Conservation (phyloP, 2,329 filamentous ascomycete species). For the Amesomyces nigricolor region DNA sequence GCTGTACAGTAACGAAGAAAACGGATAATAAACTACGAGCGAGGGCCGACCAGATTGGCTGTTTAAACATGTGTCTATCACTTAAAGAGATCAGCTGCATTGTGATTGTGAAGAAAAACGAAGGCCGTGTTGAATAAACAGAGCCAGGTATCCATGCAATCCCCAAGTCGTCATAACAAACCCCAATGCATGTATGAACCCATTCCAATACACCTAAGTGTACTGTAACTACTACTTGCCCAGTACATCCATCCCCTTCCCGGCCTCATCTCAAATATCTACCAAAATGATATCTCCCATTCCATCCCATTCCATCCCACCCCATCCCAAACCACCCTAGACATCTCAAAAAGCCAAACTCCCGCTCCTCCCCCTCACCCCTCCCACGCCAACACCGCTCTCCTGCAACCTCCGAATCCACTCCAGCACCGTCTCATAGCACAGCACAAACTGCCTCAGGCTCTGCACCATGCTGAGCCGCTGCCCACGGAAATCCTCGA, state of each 20-base stretch:
- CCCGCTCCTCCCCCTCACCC: slow-evolving; percentile 30
- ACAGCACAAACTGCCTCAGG: slow-evolving; percentile 86
- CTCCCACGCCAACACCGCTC: slow-evolving; percentile 8
- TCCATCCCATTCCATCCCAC: not conserved
- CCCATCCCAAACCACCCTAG: not conserved
- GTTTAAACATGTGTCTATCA: too few species aligned
- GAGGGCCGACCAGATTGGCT: not conserved
- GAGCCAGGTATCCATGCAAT: too few species aligned
- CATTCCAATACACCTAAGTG: too few species aligned
- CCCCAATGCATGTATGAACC: too few species aligned
- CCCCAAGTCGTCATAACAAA: too few species aligned
- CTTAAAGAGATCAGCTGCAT: too few species aligned
- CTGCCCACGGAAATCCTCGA: slow-evolving; percentile 85
- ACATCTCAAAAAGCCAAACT: slow-evolving; percentile 29
- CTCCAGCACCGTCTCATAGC: slow-evolving; percentile 90
- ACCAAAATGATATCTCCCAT: too few species aligned
- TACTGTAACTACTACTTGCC: too few species aligned
- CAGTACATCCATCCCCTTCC: too few species aligned
- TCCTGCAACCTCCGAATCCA: slow-evolving; percentile 61
- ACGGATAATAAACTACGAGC: not conserved
- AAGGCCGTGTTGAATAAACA: too few species aligned
- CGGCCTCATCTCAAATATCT: too few species aligned
- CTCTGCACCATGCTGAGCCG: slow-evolving; percentile 96
- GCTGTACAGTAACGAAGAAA: slow-evolving; percentile 3
- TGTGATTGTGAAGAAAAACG: too few species aligned